Evolutionary conservation across 164 flowering plant genomes (phyloP), one percentile per base, ranked within the genome.

Genomic region (Euptelea pleiosperma): DNA sequence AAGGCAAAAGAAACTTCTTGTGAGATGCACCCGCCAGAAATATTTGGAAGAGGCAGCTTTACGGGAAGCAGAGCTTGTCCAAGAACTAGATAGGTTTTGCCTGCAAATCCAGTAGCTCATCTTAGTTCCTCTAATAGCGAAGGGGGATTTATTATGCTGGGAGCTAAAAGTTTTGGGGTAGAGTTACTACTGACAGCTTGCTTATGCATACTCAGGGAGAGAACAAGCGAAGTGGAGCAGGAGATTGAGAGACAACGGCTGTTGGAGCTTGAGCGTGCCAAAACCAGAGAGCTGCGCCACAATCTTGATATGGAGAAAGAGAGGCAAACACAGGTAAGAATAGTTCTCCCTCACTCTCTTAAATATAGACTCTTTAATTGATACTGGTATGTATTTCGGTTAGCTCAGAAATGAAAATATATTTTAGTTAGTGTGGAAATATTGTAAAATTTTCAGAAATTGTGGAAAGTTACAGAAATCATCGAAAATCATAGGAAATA

Each of bases 261-360:
- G 55, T 78, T 91, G 62, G 98, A 91, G 66, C 65, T 77, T 53
- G 98, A 88, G 72, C 87, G 89, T 66, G 82, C 90, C 24, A 91
- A 78, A 70, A 88, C 96, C 18, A 80, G 91, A 72, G 98, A 91
- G 68, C 71, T 91, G 59, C 88, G 83, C 15, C 77, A 85, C 70
- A 82, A 71, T 66, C 92, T 91, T 67, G 98, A 91, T 22, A 61
- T 91, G 78, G 98, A 91, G 72, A 91, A 78, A 75, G 98, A 91
- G 77, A 79, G 79, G 72, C 91, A 81, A 73, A 66, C 79, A 39
- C 98, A 91, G 91, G 98, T 71, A 79, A 70, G 75, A 2, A 9
- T 16, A 28, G 6, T 25, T 28, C 28, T 63, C 6, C 8, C 37
- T 37, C 21, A 33, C 46, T 15, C 36, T 21, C 12, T 42, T 25